Evolutionary conservation across 2,329 filamentous ascomycete genomes (phyloP), one percentile per base, ranked within the genome.

Genomic region (Aspergillus phoenicis): DNA sequence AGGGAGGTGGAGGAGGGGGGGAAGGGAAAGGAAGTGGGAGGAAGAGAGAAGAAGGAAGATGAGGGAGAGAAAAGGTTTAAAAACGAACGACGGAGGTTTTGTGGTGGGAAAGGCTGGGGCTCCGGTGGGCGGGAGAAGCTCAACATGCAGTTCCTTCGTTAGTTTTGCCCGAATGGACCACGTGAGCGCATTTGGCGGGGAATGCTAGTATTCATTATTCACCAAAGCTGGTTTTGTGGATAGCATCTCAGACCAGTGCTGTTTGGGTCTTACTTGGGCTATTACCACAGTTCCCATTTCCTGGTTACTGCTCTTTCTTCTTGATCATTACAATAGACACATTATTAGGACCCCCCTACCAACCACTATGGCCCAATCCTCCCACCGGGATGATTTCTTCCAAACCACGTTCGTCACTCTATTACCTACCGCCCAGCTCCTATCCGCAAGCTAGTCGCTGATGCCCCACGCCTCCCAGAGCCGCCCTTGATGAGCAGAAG

Each of bases 331-430:
- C 26, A 55, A 33, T 22, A 11, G 4, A 10, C 5, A 1, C n/a
- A 20, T 43, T 7, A 17, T 22, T 17, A 2, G 2, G 22, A 22
- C 4, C 8, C 7, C 41, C 4, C n/a, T 22, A 20, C 6, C 17
- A 10, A 24, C 6, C 41, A 62, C 17, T 17, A 89, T 86, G 82
- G 89, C 90, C 75, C 84, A 87, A 64, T 90, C 90, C 28, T 84
- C 85, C 54, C 86, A 96, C 71, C 84, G 88, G 55, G 88, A 90
- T 30, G 87, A 95, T 73, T 98, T 96, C 81, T 98, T 98, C 73
- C 91, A 97, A 77, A 96, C 93, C 30, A 90, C 93, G 91, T 95
- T 80, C 78, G 88, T 75, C 39, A 47, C 28, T 49, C 52, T 41
- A 36, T 36, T 20, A 8, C 22, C 49, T 49, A 13, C 48, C 38